Conservation (phyloP, 495 filamentous ascomycete genomes). For the Venustampulla echinocandica region DNA sequence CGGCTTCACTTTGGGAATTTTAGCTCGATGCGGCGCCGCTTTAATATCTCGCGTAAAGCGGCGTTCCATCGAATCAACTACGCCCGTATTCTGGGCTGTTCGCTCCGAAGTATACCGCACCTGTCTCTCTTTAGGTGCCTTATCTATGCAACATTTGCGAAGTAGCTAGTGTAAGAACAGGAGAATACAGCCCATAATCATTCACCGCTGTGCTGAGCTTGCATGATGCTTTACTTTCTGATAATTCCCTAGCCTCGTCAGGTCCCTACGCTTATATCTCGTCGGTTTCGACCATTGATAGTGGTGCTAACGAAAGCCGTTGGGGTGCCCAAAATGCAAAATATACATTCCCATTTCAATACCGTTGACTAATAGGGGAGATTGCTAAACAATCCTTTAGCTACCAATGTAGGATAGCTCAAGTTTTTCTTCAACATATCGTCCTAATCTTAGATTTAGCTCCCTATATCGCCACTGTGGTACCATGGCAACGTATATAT, state of each 20-base stretch:
- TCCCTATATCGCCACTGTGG: constrained; percentile 10
- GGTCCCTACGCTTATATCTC: too few relatives aligned
- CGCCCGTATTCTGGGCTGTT: background rate
- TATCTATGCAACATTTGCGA: background rate
- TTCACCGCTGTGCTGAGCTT: too few relatives aligned
- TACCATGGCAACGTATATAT: constrained; percentile 15
- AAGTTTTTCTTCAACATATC: background rate
- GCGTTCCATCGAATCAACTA: background rate
- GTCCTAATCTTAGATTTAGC: constrained; percentile 1
- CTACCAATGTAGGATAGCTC: constrained; percentile 10
- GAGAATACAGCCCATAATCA: too few relatives aligned
- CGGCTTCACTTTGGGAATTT: background rate
- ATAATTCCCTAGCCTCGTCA: too few relatives aligned
- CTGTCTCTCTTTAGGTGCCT: background rate
- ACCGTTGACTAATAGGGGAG: background rate
- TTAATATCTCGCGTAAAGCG: background rate
- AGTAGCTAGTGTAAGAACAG: background rate
- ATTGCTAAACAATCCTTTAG: background rate
- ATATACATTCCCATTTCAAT: constrained; percentile 17
- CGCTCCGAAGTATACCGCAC: background rate
- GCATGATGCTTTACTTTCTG: too few relatives aligned
- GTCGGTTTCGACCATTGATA: constrained; percentile 5
- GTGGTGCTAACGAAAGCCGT: constrained; percentile 7
- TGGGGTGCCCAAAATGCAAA: constrained; percentile 6
- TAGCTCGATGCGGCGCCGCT: background rate